These are phyloP conservation scores for Plasmodium ovale DNA, from an alignment of 169 alveolate genomes.

Conservation along the genomic window DNA sequence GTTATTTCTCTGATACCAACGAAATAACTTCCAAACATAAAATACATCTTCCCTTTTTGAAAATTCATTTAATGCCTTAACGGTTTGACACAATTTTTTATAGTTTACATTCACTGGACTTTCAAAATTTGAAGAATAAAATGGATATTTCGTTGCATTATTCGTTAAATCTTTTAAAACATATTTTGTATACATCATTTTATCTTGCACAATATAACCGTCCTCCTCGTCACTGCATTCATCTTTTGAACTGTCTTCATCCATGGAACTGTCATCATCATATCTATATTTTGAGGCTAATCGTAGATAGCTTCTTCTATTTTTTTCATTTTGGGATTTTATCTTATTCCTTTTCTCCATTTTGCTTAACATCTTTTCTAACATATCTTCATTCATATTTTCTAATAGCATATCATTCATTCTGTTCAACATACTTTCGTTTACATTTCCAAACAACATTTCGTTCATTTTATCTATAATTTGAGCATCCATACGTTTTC, in stretches of 20 bases:
- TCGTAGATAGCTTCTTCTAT: neutral
- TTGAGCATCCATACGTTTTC: no score
- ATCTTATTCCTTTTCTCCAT: neutral
- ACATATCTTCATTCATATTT: neutral
- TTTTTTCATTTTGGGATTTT: no score
- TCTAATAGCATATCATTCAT: neutral
- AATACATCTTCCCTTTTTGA: neutral
- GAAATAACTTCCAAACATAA: constrained; percentile 2
- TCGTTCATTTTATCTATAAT: no score
- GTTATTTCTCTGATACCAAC: constrained; percentile 13
- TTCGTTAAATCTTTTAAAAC: neutral
- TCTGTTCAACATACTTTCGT: neutral
- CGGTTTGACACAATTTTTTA: neutral
- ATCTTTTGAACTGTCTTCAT: no score
- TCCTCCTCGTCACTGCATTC: neutral
- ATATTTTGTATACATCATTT: neutral
- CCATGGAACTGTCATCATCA: neutral
- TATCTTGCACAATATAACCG: neutral
- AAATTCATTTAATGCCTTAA: neutral
- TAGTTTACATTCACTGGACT: neutral
- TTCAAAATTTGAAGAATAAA: neutral
- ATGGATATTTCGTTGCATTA: neutral
- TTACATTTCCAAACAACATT: neutral
- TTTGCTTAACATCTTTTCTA: no score
- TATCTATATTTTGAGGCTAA: neutral